Base-by-base conservation (phyloP, 192 early-diverging fungal genomes). In the Dissophora ornata region DNA sequence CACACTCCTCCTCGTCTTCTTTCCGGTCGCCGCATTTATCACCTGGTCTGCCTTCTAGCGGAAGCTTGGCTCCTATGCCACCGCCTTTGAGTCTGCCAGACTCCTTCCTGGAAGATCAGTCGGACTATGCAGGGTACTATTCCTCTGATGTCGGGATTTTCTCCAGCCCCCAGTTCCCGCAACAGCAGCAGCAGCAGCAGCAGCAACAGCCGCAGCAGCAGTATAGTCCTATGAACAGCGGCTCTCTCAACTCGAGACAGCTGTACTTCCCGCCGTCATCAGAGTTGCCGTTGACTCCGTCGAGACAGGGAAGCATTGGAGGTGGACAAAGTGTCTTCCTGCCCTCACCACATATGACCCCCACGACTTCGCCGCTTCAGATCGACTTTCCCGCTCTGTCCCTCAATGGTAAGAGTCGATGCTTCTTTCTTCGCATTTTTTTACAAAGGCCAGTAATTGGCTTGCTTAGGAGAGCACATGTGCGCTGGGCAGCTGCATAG, bases 51-150 rank as follows among this genome's bases (percentile, higher is more conserved):
- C 59, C 63, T 4, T 44, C 62, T 29, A 56, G 18, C n/a, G 41
- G 25, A 16, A 62, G 42, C 24, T 1, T 54, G 32, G 13, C 57
- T 6, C 32, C 9, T 12, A n/a, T 77, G 21, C 73, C 61, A 6
- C 68, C 71, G 22, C 73, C 73, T 28, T 49, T 77, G 53, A n/a
- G 64, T 0, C 38, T 77, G 30, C 73, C 73, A 21, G 64, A 67
- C 12, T 62, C 63, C 6, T 77, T 77, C 19, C 34, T 77, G 30
- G 73, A 67, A 24, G 73, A 77, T 47, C 73, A 66, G 51, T 54
- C 24, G 0, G 73, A 67, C 50, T 77, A 77, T 16, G 73, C 73
- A 33, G 73, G 57, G 33, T 77, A 77, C 38, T 77, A 77, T 19
- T 10, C 68, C 7, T 77, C 73, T n/a, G 73, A 77, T 52, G 73